phyloP scores from a whole-genome alignment of 2,329 filamentous ascomycete genomes.

The Ophiostoma populinum region DNA sequence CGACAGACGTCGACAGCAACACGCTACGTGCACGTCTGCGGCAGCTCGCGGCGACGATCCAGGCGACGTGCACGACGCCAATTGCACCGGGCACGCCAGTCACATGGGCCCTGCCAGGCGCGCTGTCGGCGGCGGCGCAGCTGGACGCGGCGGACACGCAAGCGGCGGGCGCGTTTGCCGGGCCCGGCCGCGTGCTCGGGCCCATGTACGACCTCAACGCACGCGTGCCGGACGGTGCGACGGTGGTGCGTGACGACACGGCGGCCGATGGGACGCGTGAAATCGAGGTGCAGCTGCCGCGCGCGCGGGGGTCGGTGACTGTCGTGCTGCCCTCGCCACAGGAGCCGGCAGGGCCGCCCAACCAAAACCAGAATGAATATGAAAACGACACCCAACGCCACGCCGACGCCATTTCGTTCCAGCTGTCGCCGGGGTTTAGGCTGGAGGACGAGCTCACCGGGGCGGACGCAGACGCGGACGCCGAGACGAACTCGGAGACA shows the following conservation, averaged over 20 bases:
- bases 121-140: not conserved
- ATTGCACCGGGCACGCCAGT: not conserved
- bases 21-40: not conserved
- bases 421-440: not conserved
- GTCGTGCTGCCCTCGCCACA: not conserved
- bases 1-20: no score
- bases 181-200: not conserved
- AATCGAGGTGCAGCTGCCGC: not conserved
- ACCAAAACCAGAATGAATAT: no score
- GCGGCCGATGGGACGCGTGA: not conserved
- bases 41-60: not conserved
- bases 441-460: not conserved
- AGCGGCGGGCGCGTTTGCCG: not conserved
- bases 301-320: not conserved
- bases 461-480: not conserved
- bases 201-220: not conserved
- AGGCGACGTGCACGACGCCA: not conserved
- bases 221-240: no score
- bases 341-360: not conserved
- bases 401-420: not conserved
- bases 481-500: not conserved
- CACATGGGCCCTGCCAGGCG: not conserved
- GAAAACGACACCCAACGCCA: no score
- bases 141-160: not conserved
- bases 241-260: slow-evolving; percentile 1